Evolutionary conservation across 106 monocot genomes (phyloP), one percentile per base, ranked within the genome.

Genomic region (Apostasia shenzhenica): DNA sequence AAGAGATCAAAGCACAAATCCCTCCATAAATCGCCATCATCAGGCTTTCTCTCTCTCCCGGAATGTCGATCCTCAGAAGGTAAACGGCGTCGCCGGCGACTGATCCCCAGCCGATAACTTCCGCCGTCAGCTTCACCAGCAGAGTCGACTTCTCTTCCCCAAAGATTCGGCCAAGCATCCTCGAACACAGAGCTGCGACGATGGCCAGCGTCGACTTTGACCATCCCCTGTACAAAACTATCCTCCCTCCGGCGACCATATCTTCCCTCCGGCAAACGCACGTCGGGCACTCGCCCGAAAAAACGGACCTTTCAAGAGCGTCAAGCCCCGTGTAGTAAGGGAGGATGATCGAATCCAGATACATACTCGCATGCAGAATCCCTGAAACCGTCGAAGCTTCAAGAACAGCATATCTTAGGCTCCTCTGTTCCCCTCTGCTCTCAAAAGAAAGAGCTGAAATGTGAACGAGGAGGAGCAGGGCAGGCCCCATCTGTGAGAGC

Each of bases 311-410:
- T 2, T 41, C 60, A 11, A 94, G 47, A 12, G 85, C 87, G 6
- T 88, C 94, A 55, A 94, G 57, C 14, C 94, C 94, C 0, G 94
- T 94, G 81, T 94, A 91, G 68, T 85, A 91, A 55, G 94, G 94
- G 55, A 94, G 54, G 54, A 91, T 62, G 26, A 94, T 60, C 1
- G 79, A 63, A 68, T 94, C 91, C 60, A 91, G 55, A 49, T 88
- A 81, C 26, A 88, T 47, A 48, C 87, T 81, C 4, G 94, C 87
- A 48, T 91, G 94, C 39, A 94, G 70, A 63, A 94, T 85, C 9
- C 91, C 94, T 0, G 94, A 94, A n/a, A 83, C 77, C 0, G 88
- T 94, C 12, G 91, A 94, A 10, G 83, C 84, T 56, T 91, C 91
- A 6, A 94, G 71, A 37, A 94, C 66, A 2, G 75, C 87, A 55